These are phyloP conservation scores for Wickerhamiella domercqiae DNA, from an alignment of 805 yeast species.

Conservation along the genomic window DNA sequence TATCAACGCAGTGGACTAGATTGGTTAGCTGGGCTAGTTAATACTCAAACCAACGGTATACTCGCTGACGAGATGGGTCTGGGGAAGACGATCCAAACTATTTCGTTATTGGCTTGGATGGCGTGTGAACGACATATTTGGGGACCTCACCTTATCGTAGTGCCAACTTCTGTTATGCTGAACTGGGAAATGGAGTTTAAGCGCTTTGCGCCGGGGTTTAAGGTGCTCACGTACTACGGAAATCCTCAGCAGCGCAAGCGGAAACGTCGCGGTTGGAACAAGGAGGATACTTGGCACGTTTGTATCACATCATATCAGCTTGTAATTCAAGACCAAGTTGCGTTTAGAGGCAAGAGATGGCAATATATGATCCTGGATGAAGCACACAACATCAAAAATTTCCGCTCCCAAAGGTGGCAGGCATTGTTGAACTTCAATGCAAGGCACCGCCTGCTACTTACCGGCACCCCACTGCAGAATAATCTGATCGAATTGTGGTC, in stretches of 20 bases:
- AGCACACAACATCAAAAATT: conserved; percentile 94
- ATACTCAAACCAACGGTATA: conserved; percentile 87
- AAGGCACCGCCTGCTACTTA: conserved; percentile 66
- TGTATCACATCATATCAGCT: conserved; percentile 94
- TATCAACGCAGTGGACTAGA: conserved; percentile 94
- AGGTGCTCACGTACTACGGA: conserved; percentile 89
- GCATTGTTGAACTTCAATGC: conserved; percentile 88
- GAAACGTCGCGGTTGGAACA: conserved; percentile 95
- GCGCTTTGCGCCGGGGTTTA: conserved; percentile 94
- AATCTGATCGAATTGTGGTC: conserved; percentile 96
- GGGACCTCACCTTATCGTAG: conserved; percentile 97
- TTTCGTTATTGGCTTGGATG: conserved; percentile 65
- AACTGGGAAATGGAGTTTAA: conserved; percentile 99
- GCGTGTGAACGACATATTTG: conserved; percentile 90
- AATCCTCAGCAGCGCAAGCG: conserved; percentile 93
- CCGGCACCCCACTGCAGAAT: conserved; percentile 96
- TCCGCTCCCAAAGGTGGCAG: conserved; percentile 94
- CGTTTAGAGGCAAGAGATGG: conserved; percentile 87
- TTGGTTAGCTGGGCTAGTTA: conserved; percentile 90
- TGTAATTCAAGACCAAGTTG: conserved; percentile 93
- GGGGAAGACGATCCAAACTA: conserved; percentile 91
- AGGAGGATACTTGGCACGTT: conserved; percentile 87
- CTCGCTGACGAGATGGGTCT: conserved; percentile 98
- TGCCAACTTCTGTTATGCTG: conserved; percentile 92
- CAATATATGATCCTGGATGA: conserved; percentile 93